These are phyloP conservation scores for Durio zibethinus DNA, from an alignment of 345 rosid genomes.

Conservation along the genomic window DNA sequence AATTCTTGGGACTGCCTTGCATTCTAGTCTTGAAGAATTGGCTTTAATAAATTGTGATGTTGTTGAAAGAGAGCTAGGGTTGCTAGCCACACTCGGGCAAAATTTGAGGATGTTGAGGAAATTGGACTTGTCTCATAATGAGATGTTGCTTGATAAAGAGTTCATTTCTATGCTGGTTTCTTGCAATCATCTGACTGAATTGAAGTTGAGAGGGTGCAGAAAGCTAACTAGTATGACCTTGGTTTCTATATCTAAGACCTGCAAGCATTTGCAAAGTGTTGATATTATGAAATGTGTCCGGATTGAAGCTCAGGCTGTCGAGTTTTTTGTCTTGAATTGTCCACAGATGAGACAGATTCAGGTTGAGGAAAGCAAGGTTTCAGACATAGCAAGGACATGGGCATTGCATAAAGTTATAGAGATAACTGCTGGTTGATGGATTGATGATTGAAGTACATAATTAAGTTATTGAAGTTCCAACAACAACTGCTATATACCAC, in stretches of 20 bases:
- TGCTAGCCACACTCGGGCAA: slow-evolving; percentile 80
- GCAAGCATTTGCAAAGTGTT: slow-evolving; percentile 45
- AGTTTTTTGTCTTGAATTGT: slow-evolving; percentile 45
- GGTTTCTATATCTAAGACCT: slow-evolving; percentile 44
- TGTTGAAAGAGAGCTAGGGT: slow-evolving; percentile 65
- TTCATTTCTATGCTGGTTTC: slow-evolving; percentile 70
- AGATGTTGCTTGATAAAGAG: slow-evolving; percentile 66
- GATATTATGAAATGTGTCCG: slow-evolving; percentile 50
- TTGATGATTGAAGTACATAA: neutral
- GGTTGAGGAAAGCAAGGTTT: slow-evolving; percentile 61
- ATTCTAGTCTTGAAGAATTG: slow-evolving; percentile 54
- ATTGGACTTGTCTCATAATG: slow-evolving; percentile 60
- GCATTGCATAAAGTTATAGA: slow-evolving; percentile 44
- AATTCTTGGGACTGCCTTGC: slow-evolving; percentile 47
- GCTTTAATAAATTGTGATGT: slow-evolving; percentile 69
- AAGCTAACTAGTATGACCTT: slow-evolving; percentile 41
- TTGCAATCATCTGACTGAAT: slow-evolving; percentile 44
- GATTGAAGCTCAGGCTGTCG: slow-evolving; percentile 47
- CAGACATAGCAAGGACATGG: slow-evolving; percentile 41
- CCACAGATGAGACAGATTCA: slow-evolving; percentile 39
- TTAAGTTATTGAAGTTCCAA: slow-evolving; percentile 24
- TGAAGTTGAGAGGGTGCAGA: slow-evolving; percentile 67
- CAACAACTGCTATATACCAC: slow-evolving; percentile 1
- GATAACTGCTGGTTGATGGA: slow-evolving; percentile 30
- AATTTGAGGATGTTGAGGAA: slow-evolving; percentile 52